A percentile compares a stretch with the other conserved stretches of the same genome.
Evolutionary conservation across 2,329 filamentous ascomycete genomes (phyloP).

Genomic region (Calonectria leucothoes): DNA sequence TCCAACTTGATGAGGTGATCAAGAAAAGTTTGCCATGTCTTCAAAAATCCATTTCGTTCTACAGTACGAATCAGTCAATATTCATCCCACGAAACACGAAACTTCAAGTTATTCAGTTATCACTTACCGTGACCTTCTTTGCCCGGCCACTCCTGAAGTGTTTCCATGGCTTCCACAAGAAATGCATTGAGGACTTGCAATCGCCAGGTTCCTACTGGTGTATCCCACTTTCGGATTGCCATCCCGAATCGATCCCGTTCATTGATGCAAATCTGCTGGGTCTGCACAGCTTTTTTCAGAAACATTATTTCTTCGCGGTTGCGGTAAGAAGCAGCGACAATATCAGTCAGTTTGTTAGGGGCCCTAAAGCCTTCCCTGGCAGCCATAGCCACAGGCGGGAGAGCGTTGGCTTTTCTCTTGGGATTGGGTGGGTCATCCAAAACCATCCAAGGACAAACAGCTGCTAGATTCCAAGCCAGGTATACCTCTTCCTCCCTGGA

Average conservation of each 20-base stretch:
- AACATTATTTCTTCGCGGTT: conserved; percentile 72
- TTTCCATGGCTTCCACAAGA: conserved; percentile 69
- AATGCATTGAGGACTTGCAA: conserved; percentile 77
- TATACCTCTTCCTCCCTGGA: conserved; percentile 74
- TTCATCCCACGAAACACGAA: not conserved
- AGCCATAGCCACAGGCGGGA: conserved; percentile 62
- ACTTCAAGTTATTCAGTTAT: not conserved
- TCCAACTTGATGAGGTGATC: conserved; percentile 66
- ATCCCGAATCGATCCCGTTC: conserved; percentile 77
- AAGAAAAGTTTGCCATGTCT: conserved; percentile 66
- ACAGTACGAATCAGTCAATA: conserved; percentile 28
- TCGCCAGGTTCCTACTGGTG: conserved; percentile 72
- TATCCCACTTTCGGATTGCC: conserved; percentile 79
- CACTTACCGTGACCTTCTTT: conserved; percentile 52
- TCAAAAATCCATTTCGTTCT: conserved; percentile 59
- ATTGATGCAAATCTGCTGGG: conserved; percentile 56
- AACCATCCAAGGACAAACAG: conserved; percentile 79
- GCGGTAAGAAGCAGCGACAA: conserved; percentile 74
- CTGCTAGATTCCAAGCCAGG: conserved; percentile 80
- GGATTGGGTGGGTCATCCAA: conserved; percentile 54
- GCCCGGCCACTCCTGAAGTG: conserved; percentile 47
- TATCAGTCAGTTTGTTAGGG: conserved; percentile 78
- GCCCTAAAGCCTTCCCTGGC: conserved; percentile 83
- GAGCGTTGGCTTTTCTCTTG: conserved; percentile 61
- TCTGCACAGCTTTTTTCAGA: conserved; percentile 67